These are phyloP conservation scores for Blastobotrys apis DNA, from an alignment of 1,139 yeast genomes.

Conservation along the genomic window DNA sequence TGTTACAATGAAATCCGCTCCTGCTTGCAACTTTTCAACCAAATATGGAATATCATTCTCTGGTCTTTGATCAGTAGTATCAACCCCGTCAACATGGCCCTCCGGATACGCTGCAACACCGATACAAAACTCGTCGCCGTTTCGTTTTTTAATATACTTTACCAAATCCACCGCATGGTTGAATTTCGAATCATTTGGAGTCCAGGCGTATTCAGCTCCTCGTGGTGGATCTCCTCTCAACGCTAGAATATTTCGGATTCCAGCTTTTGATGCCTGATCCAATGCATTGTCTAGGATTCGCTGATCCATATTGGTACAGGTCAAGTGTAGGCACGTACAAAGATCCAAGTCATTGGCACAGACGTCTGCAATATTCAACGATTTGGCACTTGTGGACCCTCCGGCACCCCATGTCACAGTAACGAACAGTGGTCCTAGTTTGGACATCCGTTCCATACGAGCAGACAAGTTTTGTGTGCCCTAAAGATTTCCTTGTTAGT, in stretches of 20 bases:
- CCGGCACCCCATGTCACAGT: constrained; percentile 99
- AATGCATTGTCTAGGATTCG: constrained; percentile 76
- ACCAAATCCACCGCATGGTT: constrained; percentile 80
- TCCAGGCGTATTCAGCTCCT: constrained; percentile 60
- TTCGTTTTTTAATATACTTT: constrained; percentile 58
- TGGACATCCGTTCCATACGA: constrained; percentile 84
- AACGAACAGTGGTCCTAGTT: constrained; percentile 80
- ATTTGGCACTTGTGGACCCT: constrained; percentile 85
- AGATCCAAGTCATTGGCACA: constrained; percentile 71
- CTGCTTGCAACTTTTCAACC: constrained; percentile 83
- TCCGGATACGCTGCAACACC: constrained; percentile 97
- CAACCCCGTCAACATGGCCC: constrained; percentile 81
- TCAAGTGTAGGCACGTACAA: constrained; percentile 88
- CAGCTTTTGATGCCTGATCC: constrained; percentile 62
- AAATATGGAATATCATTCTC: constrained; percentile 65
- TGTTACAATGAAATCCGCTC: constrained; percentile 90
- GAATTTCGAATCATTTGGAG: constrained; percentile 48
- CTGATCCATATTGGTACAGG: constrained; percentile 89
- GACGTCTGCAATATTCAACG: constrained; percentile 74
- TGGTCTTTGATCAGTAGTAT: constrained; percentile 56
- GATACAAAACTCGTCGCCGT: constrained; percentile 75
- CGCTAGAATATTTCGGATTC: constrained; percentile 84
- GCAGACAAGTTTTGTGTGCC: constrained; percentile 82
- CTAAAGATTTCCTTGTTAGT: constrained; percentile 26
- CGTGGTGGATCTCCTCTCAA: constrained; percentile 96